phyloP scores from a whole-genome alignment of 1,139 yeast genomes.

The Debaryomycetaceae sp. region DNA sequence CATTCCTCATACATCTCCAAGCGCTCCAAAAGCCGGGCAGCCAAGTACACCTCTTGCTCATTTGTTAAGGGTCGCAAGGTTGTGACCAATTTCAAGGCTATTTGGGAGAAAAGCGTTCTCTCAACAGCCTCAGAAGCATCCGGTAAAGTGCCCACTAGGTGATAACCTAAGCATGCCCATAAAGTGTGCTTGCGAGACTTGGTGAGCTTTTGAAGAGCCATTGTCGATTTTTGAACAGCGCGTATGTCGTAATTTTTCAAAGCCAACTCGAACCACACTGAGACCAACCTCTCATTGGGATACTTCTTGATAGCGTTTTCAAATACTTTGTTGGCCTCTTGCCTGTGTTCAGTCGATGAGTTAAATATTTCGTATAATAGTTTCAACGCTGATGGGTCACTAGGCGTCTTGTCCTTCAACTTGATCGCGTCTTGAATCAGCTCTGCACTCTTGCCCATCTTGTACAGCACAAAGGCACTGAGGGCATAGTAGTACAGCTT shows the following conservation, averaged over 20 bases:
- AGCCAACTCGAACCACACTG: conserved; percentile 46
- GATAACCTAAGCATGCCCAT: conserved; percentile 47
- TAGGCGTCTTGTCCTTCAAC: conserved; percentile 46
- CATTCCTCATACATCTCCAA: conserved; percentile 27
- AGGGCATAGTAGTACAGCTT: conserved; percentile 52
- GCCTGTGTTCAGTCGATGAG: conserved; percentile 26
- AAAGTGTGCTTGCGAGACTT: conserved; percentile 29
- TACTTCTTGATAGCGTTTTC: conserved; percentile 55
- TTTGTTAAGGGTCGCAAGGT: conserved; percentile 36
- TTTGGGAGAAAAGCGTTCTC: conserved; percentile 44
- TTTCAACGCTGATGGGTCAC: conserved; percentile 51
- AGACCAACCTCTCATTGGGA: conserved; percentile 41
- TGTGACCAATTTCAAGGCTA: conserved; percentile 55
- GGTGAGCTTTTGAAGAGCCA: conserved; percentile 31
- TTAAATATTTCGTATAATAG: conserved; percentile 38
- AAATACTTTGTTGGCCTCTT: conserved; percentile 41
- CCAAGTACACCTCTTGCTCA: conserved; percentile 59
- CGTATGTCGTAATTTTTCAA: conserved; percentile 32
- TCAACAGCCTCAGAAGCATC: conserved; percentile 15
- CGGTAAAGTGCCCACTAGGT: conserved; percentile 17
- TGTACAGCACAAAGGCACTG: conserved; percentile 38
- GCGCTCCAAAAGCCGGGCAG: conserved; percentile 40
- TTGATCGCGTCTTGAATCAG: conserved; percentile 39
- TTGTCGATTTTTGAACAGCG: conserved; percentile 44
- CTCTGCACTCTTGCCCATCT: conserved; percentile 39